Percentiles rank a stretch among this genome's conserved stretches.
Evolutionary conservation across 306 rosid species (phyloP).

Genomic region (Malus orientalis): DNA sequence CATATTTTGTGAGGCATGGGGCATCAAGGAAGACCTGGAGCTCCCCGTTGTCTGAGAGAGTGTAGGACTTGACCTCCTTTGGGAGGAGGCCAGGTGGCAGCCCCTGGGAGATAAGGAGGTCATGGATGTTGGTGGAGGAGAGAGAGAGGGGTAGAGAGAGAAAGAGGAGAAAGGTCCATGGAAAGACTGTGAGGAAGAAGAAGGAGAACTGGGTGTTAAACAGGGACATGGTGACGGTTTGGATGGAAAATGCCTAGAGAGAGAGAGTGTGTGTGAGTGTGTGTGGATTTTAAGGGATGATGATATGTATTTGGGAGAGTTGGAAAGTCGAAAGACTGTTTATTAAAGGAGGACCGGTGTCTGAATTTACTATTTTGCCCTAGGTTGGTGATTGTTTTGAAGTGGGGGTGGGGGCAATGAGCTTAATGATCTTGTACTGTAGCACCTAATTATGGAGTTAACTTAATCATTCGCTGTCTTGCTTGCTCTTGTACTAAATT

Average conservation of each 20-base stretch:
- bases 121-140: slow-evolving; percentile 47
- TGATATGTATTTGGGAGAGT: slow-evolving; percentile 4
- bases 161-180: slow-evolving; percentile 7
- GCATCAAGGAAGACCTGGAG: slow-evolving; percentile 67
- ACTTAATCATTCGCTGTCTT: slow-evolving; percentile 23
- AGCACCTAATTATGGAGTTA: background rate
- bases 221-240: slow-evolving; percentile 28
- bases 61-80: slow-evolving; percentile 60
- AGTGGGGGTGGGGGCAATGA: background rate
- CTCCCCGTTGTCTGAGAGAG: slow-evolving; percentile 43
- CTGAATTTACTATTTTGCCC: slow-evolving; percentile 35
- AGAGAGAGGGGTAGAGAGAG: slow-evolving; percentile 23
- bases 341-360: slow-evolving; percentile 1
- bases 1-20: slow-evolving; percentile 74
- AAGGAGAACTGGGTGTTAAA: slow-evolving; percentile 19
- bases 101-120: slow-evolving; percentile 72
- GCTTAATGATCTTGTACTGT: slow-evolving; percentile 20
- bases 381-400: slow-evolving; percentile 25
- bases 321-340: slow-evolving; percentile 44
- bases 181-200: slow-evolving; percentile 3
- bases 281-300: background rate
- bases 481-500: slow-evolving; percentile 31
- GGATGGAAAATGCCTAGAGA: background rate
- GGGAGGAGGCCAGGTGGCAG: slow-evolving; percentile 82
- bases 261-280: slow-evolving; percentile 10